Percentiles rank a stretch among this genome's conserved stretches.
These are phyloP conservation scores for Prunus mira DNA, from an alignment of 306 rosid species.

Conservation along the genomic window DNA sequence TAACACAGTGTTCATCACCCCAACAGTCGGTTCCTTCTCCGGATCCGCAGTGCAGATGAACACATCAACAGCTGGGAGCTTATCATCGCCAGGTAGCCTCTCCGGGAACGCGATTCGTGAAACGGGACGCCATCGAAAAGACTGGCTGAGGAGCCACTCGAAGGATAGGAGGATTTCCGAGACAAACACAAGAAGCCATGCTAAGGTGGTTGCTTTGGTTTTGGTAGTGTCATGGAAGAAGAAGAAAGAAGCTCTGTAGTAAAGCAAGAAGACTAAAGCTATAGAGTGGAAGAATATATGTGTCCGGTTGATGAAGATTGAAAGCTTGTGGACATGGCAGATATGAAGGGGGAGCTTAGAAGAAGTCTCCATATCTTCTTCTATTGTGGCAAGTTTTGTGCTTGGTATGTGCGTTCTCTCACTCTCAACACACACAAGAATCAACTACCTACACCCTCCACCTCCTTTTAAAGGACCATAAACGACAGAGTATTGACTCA, in stretches of 20 bases:
- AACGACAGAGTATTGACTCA: too few relatives aligned
- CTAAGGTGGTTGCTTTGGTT: constrained; percentile 22
- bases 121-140: constrained; percentile 53
- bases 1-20: constrained; percentile 73
- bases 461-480: neutral
- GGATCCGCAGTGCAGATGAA: constrained; percentile 75
- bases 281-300: constrained; percentile 45
- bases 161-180: constrained; percentile 62
- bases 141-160: constrained; percentile 57
- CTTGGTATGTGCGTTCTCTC: neutral
- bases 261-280: constrained; percentile 49
- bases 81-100: constrained; percentile 48
- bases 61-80: constrained; percentile 58
- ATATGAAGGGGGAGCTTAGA: constrained; percentile 35
- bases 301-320: constrained; percentile 41
- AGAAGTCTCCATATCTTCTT: constrained; percentile 32
- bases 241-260: constrained; percentile 43
- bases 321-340: constrained; percentile 39
- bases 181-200: constrained; percentile 51
- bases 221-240: constrained; percentile 31
- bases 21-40: constrained; percentile 57
- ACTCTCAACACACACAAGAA: neutral
- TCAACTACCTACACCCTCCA: neutral
- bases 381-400: neutral
- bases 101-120: constrained; percentile 49